Percentiles rank a stretch among this genome's conserved stretches.
Evolutionary conservation across 257 asterid species (phyloP).

Genomic region (Solanum paucissectum): DNA sequence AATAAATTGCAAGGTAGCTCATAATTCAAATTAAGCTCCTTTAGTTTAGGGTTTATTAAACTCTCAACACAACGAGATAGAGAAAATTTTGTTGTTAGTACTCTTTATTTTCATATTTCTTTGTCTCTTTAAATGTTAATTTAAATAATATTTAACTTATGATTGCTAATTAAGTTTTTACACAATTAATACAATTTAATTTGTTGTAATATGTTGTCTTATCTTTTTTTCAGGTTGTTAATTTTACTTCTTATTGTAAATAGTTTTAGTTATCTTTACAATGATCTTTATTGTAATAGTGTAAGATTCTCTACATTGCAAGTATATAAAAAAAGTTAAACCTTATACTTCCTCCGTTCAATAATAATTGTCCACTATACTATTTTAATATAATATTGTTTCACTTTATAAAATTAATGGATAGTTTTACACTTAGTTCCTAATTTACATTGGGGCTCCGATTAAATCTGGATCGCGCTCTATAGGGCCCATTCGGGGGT

Average conservation of each 20-base stretch:
- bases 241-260: not conserved
- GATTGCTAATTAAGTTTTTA: not conserved
- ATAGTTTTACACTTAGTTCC: no score
- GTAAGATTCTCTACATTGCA: not conserved
- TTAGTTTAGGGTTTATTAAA: conserved; percentile 35
- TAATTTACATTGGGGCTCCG: no score
- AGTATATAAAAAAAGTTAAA: not conserved
- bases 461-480: no score
- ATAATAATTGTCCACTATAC: no score
- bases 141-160: no score
- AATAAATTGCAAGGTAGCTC: conserved; percentile 20
- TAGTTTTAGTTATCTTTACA: not conserved
- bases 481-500: no score
- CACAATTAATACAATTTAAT: not conserved
- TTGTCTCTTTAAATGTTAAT: not conserved
- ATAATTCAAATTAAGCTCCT: conserved; percentile 25
- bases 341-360: not conserved
- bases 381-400: no score
- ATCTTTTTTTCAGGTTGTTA: not conserved
- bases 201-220: not conserved
- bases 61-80: conserved; percentile 72
- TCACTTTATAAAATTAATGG: no score
- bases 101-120: not conserved
- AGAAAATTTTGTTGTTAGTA: conserved; percentile 8
- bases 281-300: not conserved